Conservation (phyloP, 1,139 yeast genomes). For the Scheffersomyces parashehatae region DNA sequence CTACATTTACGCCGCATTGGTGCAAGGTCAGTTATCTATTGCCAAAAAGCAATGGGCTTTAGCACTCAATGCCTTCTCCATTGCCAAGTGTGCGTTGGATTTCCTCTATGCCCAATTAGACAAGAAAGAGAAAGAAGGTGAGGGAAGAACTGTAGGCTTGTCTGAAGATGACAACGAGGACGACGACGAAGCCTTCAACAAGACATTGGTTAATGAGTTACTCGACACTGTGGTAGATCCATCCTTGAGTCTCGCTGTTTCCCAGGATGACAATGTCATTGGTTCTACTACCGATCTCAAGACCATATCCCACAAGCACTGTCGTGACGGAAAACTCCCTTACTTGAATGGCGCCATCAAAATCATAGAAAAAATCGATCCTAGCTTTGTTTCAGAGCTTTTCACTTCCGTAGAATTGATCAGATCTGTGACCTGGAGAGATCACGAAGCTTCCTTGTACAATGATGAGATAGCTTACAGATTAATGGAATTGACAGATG, state of each 20-base stretch:
- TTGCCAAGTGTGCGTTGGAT: slow-evolving; percentile 63
- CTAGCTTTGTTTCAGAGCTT: slow-evolving; percentile 40
- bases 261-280: slow-evolving; percentile 32
- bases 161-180: slow-evolving; percentile 9
- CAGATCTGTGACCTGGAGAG: slow-evolving; percentile 63
- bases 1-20: slow-evolving; percentile 58
- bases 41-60: slow-evolving; percentile 59
- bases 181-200: slow-evolving; percentile 26
- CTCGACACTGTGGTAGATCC: slow-evolving; percentile 69
- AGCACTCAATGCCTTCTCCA: slow-evolving; percentile 55
- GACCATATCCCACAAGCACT: slow-evolving; percentile 46
- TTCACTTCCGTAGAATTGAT: slow-evolving; percentile 28
- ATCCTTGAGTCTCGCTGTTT: slow-evolving; percentile 57
- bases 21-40: slow-evolving; percentile 60
- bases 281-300: slow-evolving; percentile 41
- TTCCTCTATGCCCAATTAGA: slow-evolving; percentile 33
- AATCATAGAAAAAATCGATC: slow-evolving; percentile 41
- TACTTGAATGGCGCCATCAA: slow-evolving; percentile 38
- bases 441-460: slow-evolving; percentile 64
- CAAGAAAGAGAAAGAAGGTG: slow-evolving; percentile 3
- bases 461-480: slow-evolving; percentile 74
- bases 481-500: slow-evolving; percentile 44
- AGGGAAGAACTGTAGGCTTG: too few species aligned
- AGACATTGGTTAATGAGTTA: slow-evolving; percentile 55
- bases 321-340: slow-evolving; percentile 33